Conservation (phyloP, 768 basidiomycete species). For the Leccinum subgranulosum region DNA sequence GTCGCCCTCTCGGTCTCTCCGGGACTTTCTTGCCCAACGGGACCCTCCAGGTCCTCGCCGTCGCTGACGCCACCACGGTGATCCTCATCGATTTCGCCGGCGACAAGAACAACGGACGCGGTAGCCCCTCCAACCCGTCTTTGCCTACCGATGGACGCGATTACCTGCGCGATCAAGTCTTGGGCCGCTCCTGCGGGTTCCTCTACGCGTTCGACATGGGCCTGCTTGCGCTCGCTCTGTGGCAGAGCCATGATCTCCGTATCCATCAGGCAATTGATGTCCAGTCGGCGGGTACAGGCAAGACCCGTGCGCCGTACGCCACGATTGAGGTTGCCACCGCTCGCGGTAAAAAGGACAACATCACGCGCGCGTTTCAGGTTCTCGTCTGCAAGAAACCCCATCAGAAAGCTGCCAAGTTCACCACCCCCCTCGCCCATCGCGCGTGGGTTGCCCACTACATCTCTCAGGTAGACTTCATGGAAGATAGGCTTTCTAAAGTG, state of each 20-base stretch:
- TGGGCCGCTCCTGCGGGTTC: slow-evolving; percentile 26
- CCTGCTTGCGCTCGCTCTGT: slow-evolving; percentile 28
- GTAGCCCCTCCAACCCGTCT: slow-evolving; percentile 16
- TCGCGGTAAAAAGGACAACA: slow-evolving; percentile 11
- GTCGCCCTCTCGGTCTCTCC: slow-evolving; percentile 32
- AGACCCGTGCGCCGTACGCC: slow-evolving; percentile 15
- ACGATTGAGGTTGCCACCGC: slow-evolving; percentile 16
- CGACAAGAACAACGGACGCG: slow-evolving; percentile 35
- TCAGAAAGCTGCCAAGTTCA: not conserved
- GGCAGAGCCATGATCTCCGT: slow-evolving; percentile 31
- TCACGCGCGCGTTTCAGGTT: slow-evolving; percentile 9
- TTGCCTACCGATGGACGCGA: slow-evolving; percentile 17
- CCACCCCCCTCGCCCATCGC: slow-evolving; percentile 25
- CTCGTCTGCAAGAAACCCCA: slow-evolving; percentile 3
- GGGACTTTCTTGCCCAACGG: slow-evolving; percentile 22
- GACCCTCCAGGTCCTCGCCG: slow-evolving; percentile 24
- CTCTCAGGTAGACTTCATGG: slow-evolving; percentile 21
- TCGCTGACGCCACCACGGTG: slow-evolving; percentile 26
- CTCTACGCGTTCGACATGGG: slow-evolving; percentile 32
- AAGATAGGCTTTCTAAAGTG: slow-evolving; percentile 19
- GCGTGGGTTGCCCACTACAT: slow-evolving; percentile 33
- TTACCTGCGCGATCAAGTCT: slow-evolving; percentile 29
- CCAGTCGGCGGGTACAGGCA: slow-evolving; percentile 17
- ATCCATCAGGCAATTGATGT: slow-evolving; percentile 33
- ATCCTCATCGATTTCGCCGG: slow-evolving; percentile 26